These are phyloP conservation scores for Apiospora malaysiana DNA, from an alignment of 2,329 filamentous ascomycete genomes.

Conservation along the genomic window DNA sequence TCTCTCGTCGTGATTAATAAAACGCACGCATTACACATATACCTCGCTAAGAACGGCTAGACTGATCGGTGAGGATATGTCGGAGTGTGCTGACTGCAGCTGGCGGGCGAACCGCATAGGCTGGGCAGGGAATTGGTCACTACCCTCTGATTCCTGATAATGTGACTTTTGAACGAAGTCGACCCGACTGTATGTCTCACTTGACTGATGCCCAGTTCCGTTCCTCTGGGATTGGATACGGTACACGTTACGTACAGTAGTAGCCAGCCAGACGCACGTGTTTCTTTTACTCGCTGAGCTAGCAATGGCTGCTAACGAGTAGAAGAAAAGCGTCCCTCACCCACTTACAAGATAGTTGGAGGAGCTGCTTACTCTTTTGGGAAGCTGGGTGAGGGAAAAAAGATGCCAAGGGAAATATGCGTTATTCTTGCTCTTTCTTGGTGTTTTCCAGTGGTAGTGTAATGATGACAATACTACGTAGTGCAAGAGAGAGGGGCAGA, in stretches of 20 bases:
- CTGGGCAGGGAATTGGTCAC: background rate
- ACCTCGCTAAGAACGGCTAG: background rate
- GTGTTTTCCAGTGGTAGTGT: background rate
- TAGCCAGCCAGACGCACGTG: background rate
- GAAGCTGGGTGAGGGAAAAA: background rate
- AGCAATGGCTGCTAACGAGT: constrained; percentile 10
- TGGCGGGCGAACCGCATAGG: constrained; percentile 3
- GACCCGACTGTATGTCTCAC: constrained; percentile 7
- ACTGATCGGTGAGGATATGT: background rate
- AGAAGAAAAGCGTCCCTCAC: constrained; percentile 5
- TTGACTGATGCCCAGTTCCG: background rate
- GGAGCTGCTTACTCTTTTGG: background rate
- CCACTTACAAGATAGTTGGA: background rate
- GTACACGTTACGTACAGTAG: too few species aligned
- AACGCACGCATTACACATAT: background rate
- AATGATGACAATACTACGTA: constrained; percentile 3
- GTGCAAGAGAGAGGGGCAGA: too few species aligned
- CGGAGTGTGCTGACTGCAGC: constrained; percentile 7
- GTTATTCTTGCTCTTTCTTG: background rate
- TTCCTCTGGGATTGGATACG: background rate
- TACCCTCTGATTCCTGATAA: background rate
- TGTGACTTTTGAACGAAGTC: background rate
- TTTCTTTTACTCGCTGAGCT: constrained; percentile 11
- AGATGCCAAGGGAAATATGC: background rate
- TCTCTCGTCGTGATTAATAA: background rate